Conservation (phyloP, 2,329 filamentous ascomycete genomes). For the Penicillium concentricum region DNA sequence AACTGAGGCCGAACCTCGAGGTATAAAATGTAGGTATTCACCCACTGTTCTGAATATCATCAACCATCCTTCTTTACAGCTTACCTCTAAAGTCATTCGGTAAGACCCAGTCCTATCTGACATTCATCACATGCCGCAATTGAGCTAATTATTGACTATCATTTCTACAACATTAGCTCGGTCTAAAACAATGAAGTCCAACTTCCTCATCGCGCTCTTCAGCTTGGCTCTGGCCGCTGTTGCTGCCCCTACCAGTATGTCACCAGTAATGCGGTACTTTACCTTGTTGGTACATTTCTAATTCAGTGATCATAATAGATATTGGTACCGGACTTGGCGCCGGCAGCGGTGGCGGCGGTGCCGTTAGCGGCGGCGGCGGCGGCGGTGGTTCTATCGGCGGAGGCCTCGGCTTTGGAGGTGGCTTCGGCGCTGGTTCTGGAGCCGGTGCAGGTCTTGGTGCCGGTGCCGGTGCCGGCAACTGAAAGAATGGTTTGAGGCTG, state of each 20-base stretch:
- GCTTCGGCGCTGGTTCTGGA: background rate
- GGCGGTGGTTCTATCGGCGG: constrained; percentile 2
- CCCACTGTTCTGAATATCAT: background rate
- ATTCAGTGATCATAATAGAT: background rate
- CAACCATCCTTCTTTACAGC: background rate
- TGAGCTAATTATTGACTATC: background rate
- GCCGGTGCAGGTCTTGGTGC: background rate
- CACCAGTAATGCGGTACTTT: no score
- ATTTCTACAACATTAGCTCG: background rate
- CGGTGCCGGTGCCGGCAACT: background rate
- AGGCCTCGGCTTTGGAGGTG: constrained; percentile 3
- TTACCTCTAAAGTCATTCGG: background rate
- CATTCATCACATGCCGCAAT: background rate
- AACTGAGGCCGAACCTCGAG: background rate
- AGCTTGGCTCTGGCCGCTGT: constrained; percentile 3
- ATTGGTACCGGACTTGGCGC: background rate
- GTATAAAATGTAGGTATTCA: background rate
- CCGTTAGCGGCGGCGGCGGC: background rate
- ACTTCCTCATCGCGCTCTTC: constrained; percentile 3
- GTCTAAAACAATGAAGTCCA: constrained; percentile 2
- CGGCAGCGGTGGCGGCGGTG: background rate
- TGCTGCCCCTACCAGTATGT: constrained; percentile 4
- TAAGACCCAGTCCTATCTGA: background rate
- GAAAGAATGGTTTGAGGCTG: background rate
- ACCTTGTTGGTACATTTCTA: background rate